Conservation (phyloP, 2,329 filamentous ascomycete species). For the Zasmidium angulare region DNA sequence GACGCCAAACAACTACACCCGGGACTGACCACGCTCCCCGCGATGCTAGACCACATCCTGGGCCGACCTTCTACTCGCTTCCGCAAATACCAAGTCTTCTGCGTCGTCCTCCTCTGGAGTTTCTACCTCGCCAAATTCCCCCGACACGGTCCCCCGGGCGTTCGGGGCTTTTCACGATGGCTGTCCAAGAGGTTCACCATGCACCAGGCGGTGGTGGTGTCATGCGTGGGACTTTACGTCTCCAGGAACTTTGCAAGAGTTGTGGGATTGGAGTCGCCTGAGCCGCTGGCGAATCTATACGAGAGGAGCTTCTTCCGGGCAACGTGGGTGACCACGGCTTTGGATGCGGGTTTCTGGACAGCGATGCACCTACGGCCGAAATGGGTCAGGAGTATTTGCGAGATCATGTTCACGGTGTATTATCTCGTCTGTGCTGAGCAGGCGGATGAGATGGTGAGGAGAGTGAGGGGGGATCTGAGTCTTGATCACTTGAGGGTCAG, state of each 20-base stretch:
- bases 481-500: conserved; percentile 88
- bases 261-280: conserved; percentile 84
- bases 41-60: conserved; percentile 22
- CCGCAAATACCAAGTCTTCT: conserved; percentile 60
- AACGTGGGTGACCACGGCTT: conserved; percentile 91
- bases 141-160: conserved; percentile 77
- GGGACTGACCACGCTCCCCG: background rate
- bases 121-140: conserved; percentile 79
- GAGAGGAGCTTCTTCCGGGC: conserved; percentile 89
- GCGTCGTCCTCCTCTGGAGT: conserved; percentile 89
- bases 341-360: conserved; percentile 98
- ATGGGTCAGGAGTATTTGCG: conserved; percentile 78
- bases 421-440: conserved; percentile 91
- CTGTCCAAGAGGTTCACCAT: conserved; percentile 72
- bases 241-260: conserved; percentile 92
- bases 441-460: conserved; percentile 93
- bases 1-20: background rate
- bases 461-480: conserved; percentile 81
- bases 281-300: conserved; percentile 93
- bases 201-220: conserved; percentile 86
- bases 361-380: conserved; percentile 86
- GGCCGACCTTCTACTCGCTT: conserved; percentile 27
- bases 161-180: conserved; percentile 69
- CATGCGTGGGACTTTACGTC: conserved; percentile 87
- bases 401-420: conserved; percentile 81